A percentile compares a stretch with the other conserved stretches of the same genome.
Evolutionary conservation across 495 filamentous ascomycete species (phyloP).

Genomic region (Ascodesmis nigricans): DNA sequence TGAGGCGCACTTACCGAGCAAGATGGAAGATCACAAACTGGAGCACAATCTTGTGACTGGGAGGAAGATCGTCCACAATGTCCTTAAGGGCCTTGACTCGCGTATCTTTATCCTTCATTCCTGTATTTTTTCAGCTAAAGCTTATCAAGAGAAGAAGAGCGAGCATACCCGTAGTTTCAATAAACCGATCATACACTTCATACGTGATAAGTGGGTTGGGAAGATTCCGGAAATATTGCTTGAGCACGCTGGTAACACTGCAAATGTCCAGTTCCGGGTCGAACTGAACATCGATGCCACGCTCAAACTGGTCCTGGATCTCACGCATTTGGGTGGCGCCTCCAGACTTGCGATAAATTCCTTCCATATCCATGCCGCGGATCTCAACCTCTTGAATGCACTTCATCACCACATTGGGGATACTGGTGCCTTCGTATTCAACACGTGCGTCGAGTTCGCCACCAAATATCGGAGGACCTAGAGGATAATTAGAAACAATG

Average conservation of each 20-base stretch:
- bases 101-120: constrained; percentile 31
- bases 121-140: constrained; percentile 22
- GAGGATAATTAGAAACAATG: neutral
- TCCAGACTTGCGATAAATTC: constrained; percentile 94
- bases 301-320: constrained; percentile 80
- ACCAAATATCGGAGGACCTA: constrained; percentile 49
- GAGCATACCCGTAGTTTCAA: constrained; percentile 49
- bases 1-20: constrained; percentile 23
- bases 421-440: constrained; percentile 71
- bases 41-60: constrained; percentile 63
- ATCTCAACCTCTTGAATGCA: constrained; percentile 96
- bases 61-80: constrained; percentile 53
- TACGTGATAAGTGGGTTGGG: constrained; percentile 80
- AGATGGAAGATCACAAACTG: constrained; percentile 92
- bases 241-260: constrained; percentile 82
- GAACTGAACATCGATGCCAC: constrained; percentile 63
- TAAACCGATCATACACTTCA: constrained; percentile 71
- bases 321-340: constrained; percentile 67
- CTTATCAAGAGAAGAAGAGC: neutral
- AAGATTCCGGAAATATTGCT: constrained; percentile 93
- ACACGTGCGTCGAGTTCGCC: constrained; percentile 70
- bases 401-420: constrained; percentile 72
- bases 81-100: constrained; percentile 45
- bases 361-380: constrained; percentile 92
- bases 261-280: constrained; percentile 89